Percentiles rank a stretch among this genome's conserved stretches.
Evolutionary conservation across 225 moss, liverwort and hornwort genomes (phyloP).

Genomic region (Physcomitrium patens): DNA sequence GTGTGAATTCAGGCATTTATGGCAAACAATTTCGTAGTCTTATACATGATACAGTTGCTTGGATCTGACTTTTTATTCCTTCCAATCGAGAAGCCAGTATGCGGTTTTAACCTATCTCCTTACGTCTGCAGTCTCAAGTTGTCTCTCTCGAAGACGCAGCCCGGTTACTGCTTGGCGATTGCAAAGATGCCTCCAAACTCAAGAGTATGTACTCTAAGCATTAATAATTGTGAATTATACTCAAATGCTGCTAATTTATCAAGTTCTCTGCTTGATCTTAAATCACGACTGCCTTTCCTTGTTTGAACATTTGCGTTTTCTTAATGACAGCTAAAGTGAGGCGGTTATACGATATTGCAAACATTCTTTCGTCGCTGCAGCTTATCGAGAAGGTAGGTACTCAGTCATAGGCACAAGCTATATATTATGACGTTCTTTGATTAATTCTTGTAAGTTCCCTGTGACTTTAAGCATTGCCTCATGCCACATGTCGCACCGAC

Average conservation of each 20-base stretch:
- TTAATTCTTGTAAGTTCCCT: conserved; percentile 6
- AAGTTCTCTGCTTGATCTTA: conserved; percentile 10
- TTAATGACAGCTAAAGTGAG: conserved; percentile 88
- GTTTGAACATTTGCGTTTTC: conserved; percentile 20
- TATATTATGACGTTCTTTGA: conserved; percentile 10
- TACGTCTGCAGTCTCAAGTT: conserved; percentile 75
- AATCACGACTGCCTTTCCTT: neutral
- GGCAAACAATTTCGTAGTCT: neutral
- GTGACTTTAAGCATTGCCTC: neutral
- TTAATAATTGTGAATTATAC: neutral
- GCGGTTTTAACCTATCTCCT: conserved; percentile 10
- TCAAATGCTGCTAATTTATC: conserved; percentile 1
- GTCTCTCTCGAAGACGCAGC: conserved; percentile 98
- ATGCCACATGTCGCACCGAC: neutral
- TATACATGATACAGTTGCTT: neutral
- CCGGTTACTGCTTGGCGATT: conserved; percentile 82
- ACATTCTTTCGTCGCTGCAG: conserved; percentile 91
- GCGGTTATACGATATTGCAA: conserved; percentile 95
- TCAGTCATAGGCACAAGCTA: neutral
- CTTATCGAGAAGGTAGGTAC: conserved; percentile 92
- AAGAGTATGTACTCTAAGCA: conserved; percentile 65
- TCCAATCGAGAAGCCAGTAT: neutral
- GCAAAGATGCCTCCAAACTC: conserved; percentile 84
- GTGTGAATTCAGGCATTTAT: conserved; percentile 30
- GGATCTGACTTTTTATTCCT: neutral